Evolutionary conservation across 495 filamentous ascomycete genomes (phyloP).

Genomic region (Xylaria bambusicola): DNA sequence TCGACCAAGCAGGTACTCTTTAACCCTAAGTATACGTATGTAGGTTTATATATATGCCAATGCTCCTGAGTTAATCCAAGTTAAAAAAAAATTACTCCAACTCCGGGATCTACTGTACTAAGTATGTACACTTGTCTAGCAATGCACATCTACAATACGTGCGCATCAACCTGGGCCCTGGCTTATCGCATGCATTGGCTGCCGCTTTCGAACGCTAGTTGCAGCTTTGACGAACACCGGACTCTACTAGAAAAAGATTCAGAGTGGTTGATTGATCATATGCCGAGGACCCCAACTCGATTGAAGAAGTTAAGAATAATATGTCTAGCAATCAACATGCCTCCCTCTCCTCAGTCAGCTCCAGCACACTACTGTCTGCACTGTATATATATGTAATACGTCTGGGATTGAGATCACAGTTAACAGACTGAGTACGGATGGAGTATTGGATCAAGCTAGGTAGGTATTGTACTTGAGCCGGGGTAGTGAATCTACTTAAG

Average conservation of each 20-base stretch:
- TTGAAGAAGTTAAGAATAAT: too few species aligned
- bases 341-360: neutral
- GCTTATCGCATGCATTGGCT: slow-evolving; percentile 48
- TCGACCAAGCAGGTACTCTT: neutral
- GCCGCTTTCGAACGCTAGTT: slow-evolving; percentile 38
- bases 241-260: too few species aligned
- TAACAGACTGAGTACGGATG: neutral
- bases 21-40: too few species aligned
- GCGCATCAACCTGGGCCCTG: slow-evolving; percentile 38
- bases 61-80: too few species aligned
- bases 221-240: slow-evolving; percentile 32
- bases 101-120: slow-evolving; percentile 6
- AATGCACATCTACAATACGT: neutral
- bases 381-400: slow-evolving; percentile 4
- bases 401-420: neutral
- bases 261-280: too few species aligned
- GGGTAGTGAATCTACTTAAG: neutral
- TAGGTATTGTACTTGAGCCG: slow-evolving; percentile 3
- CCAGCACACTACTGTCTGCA: neutral
- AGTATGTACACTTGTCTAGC: neutral
- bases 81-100: too few species aligned
- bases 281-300: too few species aligned
- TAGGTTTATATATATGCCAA: too few species aligned
- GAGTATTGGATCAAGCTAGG: neutral
- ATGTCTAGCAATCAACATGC: too few species aligned